These are phyloP conservation scores for Podaxis carcinomalis DNA, from an alignment of 768 basidiomycete genomes.

Conservation along the genomic window DNA sequence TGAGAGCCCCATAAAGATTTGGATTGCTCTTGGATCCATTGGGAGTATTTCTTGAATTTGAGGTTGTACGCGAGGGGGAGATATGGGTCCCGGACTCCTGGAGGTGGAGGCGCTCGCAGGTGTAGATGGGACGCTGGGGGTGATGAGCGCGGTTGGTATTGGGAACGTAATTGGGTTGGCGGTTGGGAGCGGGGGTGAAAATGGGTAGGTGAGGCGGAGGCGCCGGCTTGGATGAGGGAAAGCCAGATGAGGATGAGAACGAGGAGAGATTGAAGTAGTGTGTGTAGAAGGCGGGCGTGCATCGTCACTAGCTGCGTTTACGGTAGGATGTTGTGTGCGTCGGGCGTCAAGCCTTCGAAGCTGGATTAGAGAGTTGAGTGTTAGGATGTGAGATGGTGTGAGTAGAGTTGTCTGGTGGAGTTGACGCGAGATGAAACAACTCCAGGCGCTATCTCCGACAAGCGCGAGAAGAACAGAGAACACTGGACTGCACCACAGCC, in stretches of 20 bases:
- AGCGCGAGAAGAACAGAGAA: background rate
- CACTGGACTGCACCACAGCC: too few relatives aligned
- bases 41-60: conserved; percentile 5
- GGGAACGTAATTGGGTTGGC: background rate
- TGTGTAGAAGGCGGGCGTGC: background rate
- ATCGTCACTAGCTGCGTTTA: background rate
- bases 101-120: background rate
- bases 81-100: background rate
- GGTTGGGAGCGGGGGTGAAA: background rate
- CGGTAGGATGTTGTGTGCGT: background rate
- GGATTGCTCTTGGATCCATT: conserved; percentile 1
- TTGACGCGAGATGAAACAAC: background rate
- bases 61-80: background rate
- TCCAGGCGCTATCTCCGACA: background rate
- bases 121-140: background rate
- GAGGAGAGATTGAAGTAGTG: background rate
- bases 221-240: background rate
- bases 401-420: background rate
- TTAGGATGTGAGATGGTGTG: background rate
- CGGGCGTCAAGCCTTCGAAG: background rate
- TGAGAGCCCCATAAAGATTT: background rate
- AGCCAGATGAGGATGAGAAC: background rate
- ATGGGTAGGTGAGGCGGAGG: background rate
- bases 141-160: background rate
- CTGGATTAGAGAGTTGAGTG: background rate